phyloP scores from a whole-genome alignment of 441 rosid genomes.

The Adansonia madagascariensis region DNA sequence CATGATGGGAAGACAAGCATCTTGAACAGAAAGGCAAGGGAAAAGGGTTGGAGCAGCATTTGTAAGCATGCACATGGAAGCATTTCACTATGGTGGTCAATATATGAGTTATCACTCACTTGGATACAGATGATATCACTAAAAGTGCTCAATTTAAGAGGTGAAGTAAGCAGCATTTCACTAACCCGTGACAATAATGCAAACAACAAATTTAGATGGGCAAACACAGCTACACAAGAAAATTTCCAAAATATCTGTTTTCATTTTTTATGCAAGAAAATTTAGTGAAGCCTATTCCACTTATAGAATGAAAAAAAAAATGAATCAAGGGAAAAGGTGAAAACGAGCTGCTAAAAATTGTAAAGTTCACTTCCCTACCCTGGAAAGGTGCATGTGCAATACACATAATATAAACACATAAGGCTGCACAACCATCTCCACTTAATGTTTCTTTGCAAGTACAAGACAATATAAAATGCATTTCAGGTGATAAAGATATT shows the following conservation, averaged over 20 bases:
- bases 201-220: constrained; percentile 1
- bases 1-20: constrained; percentile 15
- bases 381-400: neutral
- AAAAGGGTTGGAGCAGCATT: neutral
- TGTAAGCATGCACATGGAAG: neutral
- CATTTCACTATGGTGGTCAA: neutral
- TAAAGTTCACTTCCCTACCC: neutral
- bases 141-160: constrained; percentile 13
- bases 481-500: constrained; percentile 7
- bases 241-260: neutral
- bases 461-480: constrained; percentile 12
- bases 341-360: neutral
- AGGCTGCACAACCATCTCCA: neutral
- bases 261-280: neutral
- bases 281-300: neutral
- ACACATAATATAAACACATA: constrained; percentile 14
- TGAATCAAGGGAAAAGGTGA: neutral
- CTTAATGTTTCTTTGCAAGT: neutral
- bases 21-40: neutral
- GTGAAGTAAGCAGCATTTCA: neutral
- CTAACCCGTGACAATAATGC: neutral
- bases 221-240: neutral
- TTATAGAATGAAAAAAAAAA: neutral
- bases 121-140: neutral
- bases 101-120: neutral